Percentiles rank a stretch among this genome's conserved stretches.
Evolutionary conservation across 2,329 filamentous ascomycete species (phyloP).

Genomic region (Ophiocordyceps polyrhachis-furcata): DNA sequence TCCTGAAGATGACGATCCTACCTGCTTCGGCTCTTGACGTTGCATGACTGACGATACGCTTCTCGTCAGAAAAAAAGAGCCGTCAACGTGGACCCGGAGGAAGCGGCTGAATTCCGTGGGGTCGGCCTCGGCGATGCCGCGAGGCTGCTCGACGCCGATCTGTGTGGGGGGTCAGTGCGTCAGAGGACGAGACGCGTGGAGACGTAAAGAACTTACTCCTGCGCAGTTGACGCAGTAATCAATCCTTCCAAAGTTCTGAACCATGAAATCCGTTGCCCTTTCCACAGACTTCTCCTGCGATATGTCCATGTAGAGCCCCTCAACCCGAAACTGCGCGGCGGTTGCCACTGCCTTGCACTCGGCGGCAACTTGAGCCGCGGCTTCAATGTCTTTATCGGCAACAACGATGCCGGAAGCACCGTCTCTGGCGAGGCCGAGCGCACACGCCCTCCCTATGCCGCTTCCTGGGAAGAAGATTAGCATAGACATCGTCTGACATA

Average conservation of each 20-base stretch:
- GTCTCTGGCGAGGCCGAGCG: constrained; percentile 4
- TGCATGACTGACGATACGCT: constrained; percentile 3
- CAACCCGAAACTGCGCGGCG: constrained; percentile 1
- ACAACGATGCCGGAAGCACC: constrained; percentile 4
- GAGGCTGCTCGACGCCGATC: not conserved
- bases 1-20: not conserved
- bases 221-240: constrained; percentile 6
- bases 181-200: not conserved
- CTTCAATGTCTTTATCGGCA: constrained; percentile 3
- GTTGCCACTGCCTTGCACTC: constrained; percentile 3
- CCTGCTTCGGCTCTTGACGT: constrained; percentile 1
- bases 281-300: constrained; percentile 4
- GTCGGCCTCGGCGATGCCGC: constrained; percentile 3
- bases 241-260: constrained; percentile 4
- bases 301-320: constrained; percentile 3
- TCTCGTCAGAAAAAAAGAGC: constrained; percentile 3
- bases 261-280: constrained; percentile 1
- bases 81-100: constrained; percentile 3
- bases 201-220: constrained; percentile 1
- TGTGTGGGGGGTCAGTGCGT: not conserved
- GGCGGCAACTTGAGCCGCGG: constrained; percentile 1
- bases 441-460: constrained; percentile 3
- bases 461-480: not conserved
- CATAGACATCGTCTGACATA: too few relatives aligned
- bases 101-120: constrained; percentile 3